Conservation (phyloP, 306 rosid species). For the Quercus aquifolioides region DNA sequence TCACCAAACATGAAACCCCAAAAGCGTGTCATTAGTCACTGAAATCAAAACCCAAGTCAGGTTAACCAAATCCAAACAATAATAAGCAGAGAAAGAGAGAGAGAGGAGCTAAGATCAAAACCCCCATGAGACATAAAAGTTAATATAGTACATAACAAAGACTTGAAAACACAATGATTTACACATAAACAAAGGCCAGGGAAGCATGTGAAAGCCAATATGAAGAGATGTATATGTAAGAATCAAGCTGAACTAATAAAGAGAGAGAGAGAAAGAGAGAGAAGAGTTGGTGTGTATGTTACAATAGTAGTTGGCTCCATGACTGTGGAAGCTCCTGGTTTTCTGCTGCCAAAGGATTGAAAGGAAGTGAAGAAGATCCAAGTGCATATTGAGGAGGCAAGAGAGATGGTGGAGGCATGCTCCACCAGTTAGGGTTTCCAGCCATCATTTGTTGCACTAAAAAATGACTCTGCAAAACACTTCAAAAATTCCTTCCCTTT, state of each 20-base stretch:
- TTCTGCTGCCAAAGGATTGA: slow-evolving; percentile 43
- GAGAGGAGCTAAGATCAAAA: not conserved
- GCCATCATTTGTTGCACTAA: slow-evolving; percentile 71
- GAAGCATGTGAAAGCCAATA: not conserved
- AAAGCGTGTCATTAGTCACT: not conserved
- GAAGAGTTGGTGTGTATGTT: not conserved
- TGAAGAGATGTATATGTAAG: not conserved
- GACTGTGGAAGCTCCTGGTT: slow-evolving; percentile 48
- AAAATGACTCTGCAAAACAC: not conserved
- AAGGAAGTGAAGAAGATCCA: slow-evolving; percentile 60
- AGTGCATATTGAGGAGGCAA: slow-evolving; percentile 51
- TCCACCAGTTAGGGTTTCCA: slow-evolving; percentile 96
- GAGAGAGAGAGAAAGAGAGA: slow-evolving; percentile 1
- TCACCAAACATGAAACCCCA: not conserved
- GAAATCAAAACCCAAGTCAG: not conserved
- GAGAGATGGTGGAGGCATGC: slow-evolving; percentile 73
- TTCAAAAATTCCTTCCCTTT: slow-evolving; percentile 18
- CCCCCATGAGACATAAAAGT: not conserved
- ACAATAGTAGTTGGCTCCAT: slow-evolving; percentile 72
- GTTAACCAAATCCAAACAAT: not conserved
- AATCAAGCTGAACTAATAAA: not conserved
- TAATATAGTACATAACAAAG: not conserved
- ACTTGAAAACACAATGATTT: not conserved
- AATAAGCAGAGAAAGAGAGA: not conserved
- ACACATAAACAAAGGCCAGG: not conserved